Evolutionary conservation across 2,329 filamentous ascomycete genomes (phyloP).

Genomic region (Daldinia sp.): DNA sequence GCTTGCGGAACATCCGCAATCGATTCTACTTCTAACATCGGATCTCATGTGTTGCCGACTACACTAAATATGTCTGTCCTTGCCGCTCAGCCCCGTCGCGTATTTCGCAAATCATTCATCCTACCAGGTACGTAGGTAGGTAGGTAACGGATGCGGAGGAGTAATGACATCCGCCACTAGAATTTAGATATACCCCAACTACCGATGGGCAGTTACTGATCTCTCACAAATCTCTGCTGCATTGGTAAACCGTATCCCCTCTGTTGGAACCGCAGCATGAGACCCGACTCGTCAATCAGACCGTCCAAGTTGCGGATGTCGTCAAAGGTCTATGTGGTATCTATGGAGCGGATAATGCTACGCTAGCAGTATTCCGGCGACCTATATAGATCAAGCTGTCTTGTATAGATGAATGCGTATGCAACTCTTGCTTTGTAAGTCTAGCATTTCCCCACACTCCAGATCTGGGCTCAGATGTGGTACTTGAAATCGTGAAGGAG

Average conservation of each 20-base stretch:
- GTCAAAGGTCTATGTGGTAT: constrained; percentile 12
- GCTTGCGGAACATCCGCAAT: constrained; percentile 15
- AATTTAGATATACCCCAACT: constrained; percentile 10
- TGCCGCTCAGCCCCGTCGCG: constrained; percentile 39
- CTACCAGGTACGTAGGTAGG: background rate
- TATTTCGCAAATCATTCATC: constrained; percentile 9
- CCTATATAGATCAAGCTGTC: constrained; percentile 1
- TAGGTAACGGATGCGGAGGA: constrained; percentile 5
- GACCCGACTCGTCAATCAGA: constrained; percentile 4
- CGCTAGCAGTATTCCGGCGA: background rate
- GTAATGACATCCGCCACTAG: constrained; percentile 10
- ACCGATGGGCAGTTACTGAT: constrained; percentile 11
- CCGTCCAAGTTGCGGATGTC: constrained; percentile 11
- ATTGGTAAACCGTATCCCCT: constrained; percentile 17
- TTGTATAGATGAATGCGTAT: constrained; percentile 1
- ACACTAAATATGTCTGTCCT: constrained; percentile 12
- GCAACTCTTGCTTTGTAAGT: constrained; percentile 3
- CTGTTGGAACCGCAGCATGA: constrained; percentile 1
- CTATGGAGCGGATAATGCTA: background rate
- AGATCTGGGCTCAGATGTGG: background rate
- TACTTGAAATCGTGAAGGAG: background rate
- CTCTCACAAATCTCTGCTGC: constrained; percentile 7
- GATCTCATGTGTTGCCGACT: constrained; percentile 18
- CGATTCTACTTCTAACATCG: constrained; percentile 13
- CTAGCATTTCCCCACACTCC: constrained; percentile 11